These are phyloP conservation scores for Talaromyces stipitatus DNA, from an alignment of 495 filamentous ascomycete genomes.

Conservation along the genomic window DNA sequence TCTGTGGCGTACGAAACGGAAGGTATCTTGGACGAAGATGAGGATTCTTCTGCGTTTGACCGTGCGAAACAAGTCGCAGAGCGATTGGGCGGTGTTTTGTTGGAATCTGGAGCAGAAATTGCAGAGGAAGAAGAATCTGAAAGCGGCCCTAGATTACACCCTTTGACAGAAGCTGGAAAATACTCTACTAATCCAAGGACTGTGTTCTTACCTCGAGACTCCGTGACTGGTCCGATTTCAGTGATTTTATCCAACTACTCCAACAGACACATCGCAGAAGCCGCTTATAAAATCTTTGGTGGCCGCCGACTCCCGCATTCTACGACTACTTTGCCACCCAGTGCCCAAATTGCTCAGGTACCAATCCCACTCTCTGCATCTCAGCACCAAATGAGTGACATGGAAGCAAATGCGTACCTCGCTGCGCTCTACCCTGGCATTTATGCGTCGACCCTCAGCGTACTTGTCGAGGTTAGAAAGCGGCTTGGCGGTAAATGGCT, in stretches of 20 bases:
- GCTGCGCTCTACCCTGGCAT: conserved; percentile 71
- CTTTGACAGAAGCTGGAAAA: conserved; percentile 53
- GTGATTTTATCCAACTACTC: conserved; percentile 56
- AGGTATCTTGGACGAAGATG: conserved; percentile 17
- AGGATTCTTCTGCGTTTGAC: conserved; percentile 25
- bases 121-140: conserved; percentile 42
- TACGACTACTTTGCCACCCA: conserved; percentile 44
- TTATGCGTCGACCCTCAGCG: conserved; percentile 66
- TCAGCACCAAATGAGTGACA: conserved; percentile 67
- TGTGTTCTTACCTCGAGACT: conserved; percentile 55
- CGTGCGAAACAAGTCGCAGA: conserved; percentile 38
- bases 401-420: conserved; percentile 81
- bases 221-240: conserved; percentile 60
- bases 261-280: conserved; percentile 62
- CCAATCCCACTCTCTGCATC: conserved; percentile 61
- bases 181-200: conserved; percentile 64
- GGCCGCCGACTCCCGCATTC: conserved; percentile 68
- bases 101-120: conserved; percentile 38
- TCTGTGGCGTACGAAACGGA: conserved; percentile 37
- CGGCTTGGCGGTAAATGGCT: conserved; percentile 79
- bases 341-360: conserved; percentile 51
- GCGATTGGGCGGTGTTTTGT: conserved; percentile 39
- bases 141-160: conserved; percentile 45
- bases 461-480: conserved; percentile 76
- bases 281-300: conserved; percentile 65